phyloP scores from a whole-genome alignment of 495 filamentous ascomycete genomes.

The Pyronema domesticum region DNA sequence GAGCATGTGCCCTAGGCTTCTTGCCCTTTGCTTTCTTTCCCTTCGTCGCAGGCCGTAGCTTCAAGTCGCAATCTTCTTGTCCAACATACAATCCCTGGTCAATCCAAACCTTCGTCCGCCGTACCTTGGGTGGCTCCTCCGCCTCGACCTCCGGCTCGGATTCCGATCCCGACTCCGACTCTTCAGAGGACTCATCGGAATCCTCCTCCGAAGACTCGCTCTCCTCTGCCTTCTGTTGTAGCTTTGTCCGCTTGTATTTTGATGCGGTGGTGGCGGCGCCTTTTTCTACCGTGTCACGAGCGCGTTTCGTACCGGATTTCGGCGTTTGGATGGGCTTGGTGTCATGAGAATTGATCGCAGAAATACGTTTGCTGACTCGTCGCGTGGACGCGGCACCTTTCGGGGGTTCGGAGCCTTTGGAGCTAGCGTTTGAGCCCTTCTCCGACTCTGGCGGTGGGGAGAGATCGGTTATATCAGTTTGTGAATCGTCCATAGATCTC shows the following conservation, averaged over 20 bases:
- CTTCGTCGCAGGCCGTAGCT: conserved; percentile 39
- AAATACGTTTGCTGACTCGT: background rate
- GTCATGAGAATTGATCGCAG: background rate
- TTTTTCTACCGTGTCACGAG: conserved; percentile 17
- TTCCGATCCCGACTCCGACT: background rate
- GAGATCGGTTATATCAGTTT: background rate
- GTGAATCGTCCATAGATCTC: background rate
- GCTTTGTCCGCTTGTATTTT: no score
- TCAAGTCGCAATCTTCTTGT: conserved; percentile 45
- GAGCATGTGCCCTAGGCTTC: conserved; percentile 29
- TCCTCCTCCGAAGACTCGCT: background rate
- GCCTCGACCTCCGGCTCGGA: background rate
- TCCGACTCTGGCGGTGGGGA: background rate
- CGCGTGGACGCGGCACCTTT: background rate
- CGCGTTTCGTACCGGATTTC: conserved; percentile 11
- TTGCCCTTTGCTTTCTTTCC: conserved; percentile 37
- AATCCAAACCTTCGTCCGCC: conserved; percentile 53
- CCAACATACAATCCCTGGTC: conserved; percentile 76
- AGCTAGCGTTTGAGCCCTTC: background rate
- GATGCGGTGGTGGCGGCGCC: conserved; percentile 6
- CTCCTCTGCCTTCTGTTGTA: background rate
- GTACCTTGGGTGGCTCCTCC: conserved; percentile 20
- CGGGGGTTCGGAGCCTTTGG: background rate
- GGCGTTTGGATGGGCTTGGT: background rate
- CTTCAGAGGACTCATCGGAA: background rate